These are phyloP conservation scores for Nemania sp. DNA, from an alignment of 2,329 filamentous ascomycete genomes.

Conservation along the genomic window DNA sequence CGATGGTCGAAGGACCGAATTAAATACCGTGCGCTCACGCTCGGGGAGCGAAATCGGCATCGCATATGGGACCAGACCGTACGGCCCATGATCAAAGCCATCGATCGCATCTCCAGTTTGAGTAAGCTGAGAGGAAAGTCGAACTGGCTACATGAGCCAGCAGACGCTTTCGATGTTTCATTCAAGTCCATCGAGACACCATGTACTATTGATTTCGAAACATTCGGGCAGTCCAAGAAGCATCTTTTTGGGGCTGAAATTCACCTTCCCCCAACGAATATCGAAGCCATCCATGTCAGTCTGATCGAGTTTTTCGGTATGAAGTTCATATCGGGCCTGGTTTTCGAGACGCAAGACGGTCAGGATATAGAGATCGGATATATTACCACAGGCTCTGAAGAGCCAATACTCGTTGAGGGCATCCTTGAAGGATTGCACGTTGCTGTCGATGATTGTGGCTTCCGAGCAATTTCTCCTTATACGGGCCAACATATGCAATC, in stretches of 20 bases:
- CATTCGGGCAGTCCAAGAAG: slow-evolving; percentile 23
- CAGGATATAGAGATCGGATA: slow-evolving; percentile 32
- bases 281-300: slow-evolving; percentile 28
- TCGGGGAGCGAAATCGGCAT: slow-evolving; percentile 32
- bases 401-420: slow-evolving; percentile 23
- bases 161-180: not conserved
- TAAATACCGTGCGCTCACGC: slow-evolving; percentile 23
- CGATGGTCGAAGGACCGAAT: slow-evolving; percentile 20
- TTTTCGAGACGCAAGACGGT: slow-evolving; percentile 23
- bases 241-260: slow-evolving; percentile 23
- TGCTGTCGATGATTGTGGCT: slow-evolving; percentile 28
- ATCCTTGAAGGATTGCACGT: slow-evolving; percentile 29
- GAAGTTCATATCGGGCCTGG: slow-evolving; percentile 30
- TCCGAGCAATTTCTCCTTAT: slow-evolving; percentile 28
- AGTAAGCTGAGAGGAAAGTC: slow-evolving; percentile 23
- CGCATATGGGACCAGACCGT: slow-evolving; percentile 34
- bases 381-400: slow-evolving; percentile 20
- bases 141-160: slow-evolving; percentile 8
- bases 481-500: slow-evolving; percentile 23
- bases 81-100: slow-evolving; percentile 25
- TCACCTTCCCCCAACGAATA: slow-evolving; percentile 19
- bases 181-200: slow-evolving; percentile 26
- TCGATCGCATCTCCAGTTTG: slow-evolving; percentile 21
- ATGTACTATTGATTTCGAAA: slow-evolving; percentile 10
- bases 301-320: slow-evolving; percentile 29